These are phyloP conservation scores for Phytopythium vexans DNA, from an alignment of 352 stramenopile genomes.

Conservation along the genomic window DNA sequence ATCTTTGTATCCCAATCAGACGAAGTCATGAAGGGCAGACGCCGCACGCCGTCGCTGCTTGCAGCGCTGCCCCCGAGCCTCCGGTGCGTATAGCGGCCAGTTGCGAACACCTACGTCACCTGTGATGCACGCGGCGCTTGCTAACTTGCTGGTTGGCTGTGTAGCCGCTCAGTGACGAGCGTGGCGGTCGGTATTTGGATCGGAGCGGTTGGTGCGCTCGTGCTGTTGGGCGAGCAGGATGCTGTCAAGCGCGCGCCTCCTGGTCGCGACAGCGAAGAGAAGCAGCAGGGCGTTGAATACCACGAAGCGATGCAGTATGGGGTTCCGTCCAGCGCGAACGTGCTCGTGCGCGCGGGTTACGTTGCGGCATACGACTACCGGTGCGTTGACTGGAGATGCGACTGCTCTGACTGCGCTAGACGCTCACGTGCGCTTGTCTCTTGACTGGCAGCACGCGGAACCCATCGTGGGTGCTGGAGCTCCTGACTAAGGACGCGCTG, in stretches of 20 bases:
- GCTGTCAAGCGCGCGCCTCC: constrained; percentile 7
- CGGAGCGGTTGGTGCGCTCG: constrained; percentile 38
- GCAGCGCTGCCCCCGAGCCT: constrained; percentile 27
- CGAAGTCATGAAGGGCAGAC: constrained; percentile 23
- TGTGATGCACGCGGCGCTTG: not conserved
- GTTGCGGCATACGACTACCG: constrained; percentile 84
- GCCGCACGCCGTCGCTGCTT: constrained; percentile 21
- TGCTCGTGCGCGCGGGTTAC: constrained; percentile 76
- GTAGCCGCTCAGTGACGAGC: constrained; percentile 34
- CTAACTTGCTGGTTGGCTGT: not conserved
- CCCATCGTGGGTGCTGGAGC: constrained; percentile 84
- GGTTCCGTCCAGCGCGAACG: constrained; percentile 58
- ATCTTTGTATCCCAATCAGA: constrained; percentile 2
- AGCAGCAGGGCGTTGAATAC: constrained; percentile 14
- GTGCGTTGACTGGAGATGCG: constrained; percentile 16
- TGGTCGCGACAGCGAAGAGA: not conserved
- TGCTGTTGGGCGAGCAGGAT: constrained; percentile 30
- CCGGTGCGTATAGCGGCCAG: constrained; percentile 14
- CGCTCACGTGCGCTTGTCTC: constrained; percentile 1
- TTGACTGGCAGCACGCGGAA: constrained; percentile 58
- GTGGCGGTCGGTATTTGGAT: constrained; percentile 53
- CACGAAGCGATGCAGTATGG: constrained; percentile 79
- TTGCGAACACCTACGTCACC: not conserved
- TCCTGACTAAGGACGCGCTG: constrained; percentile 70
- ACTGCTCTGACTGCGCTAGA: not conserved